A percentile compares a stretch with the other conserved stretches of the same genome.
phyloP scores from a whole-genome alignment of 257 asterid genomes.

The Rubia yunnanensis region DNA sequence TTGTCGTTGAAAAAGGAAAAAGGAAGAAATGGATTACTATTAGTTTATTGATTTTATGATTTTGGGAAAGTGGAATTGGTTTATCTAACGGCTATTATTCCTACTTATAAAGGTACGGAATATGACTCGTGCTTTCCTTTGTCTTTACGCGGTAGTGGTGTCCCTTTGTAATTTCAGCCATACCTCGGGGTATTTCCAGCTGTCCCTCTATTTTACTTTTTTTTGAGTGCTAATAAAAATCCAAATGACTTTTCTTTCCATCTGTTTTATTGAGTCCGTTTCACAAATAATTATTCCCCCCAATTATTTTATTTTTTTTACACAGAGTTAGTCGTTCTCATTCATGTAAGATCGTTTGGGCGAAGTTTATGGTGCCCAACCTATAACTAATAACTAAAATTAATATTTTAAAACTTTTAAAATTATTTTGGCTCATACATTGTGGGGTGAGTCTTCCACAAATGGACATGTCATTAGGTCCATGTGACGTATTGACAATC shows the following conservation, averaged over 20 bases:
- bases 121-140: background rate
- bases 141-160: conserved; percentile 1
- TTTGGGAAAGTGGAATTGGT: background rate
- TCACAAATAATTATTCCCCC: too few relatives aligned
- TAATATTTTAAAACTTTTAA: too few relatives aligned
- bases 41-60: background rate
- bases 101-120: conserved; percentile 14
- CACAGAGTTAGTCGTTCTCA: too few relatives aligned
- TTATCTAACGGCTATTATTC: conserved; percentile 16
- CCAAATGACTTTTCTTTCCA: background rate
- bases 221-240: too few relatives aligned
- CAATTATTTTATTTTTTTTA: too few relatives aligned
- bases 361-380: too few relatives aligned
- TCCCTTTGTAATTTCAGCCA: conserved; percentile 7
- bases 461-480: too few relatives aligned
- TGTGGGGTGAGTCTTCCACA: too few relatives aligned
- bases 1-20: background rate
- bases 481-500: too few relatives aligned
- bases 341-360: too few relatives aligned
- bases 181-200: background rate
- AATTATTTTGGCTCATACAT: too few relatives aligned
- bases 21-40: background rate
- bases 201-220: background rate
- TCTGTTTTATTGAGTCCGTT: background rate
- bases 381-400: too few relatives aligned